A percentile compares a stretch with the other conserved stretches of the same genome.
Conservation (phyloP, 2,329 filamentous ascomycete species). For the Beauveria sp. region DNA sequence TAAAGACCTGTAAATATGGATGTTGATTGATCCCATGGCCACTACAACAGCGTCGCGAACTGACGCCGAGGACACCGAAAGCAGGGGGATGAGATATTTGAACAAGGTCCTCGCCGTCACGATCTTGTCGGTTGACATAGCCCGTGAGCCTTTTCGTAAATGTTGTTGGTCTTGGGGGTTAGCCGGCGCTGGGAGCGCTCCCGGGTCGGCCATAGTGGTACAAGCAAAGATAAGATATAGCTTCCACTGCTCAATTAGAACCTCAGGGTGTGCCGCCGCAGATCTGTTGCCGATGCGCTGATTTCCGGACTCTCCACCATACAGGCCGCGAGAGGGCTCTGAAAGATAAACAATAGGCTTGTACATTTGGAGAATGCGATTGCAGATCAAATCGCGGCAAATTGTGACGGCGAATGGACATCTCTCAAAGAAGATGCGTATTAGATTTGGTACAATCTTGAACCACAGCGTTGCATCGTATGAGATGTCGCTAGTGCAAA, state of each 20-base stretch:
- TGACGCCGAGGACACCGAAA: slow-evolving; percentile 70
- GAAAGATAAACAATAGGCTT: slow-evolving; percentile 72
- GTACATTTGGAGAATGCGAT: slow-evolving; percentile 88
- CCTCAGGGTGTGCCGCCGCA: slow-evolving; percentile 69
- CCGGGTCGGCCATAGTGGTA: slow-evolving; percentile 82
- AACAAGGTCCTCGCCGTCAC: slow-evolving; percentile 85
- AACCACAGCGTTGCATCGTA: slow-evolving; percentile 96
- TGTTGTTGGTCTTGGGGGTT: slow-evolving; percentile 58
- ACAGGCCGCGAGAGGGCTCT: slow-evolving; percentile 60
- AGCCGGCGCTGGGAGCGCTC: slow-evolving; percentile 37
- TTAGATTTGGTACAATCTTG: slow-evolving; percentile 93
- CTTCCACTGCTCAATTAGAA: slow-evolving; percentile 96
- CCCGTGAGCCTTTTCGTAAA: slow-evolving; percentile 69
- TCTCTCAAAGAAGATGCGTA: slow-evolving; percentile 81
- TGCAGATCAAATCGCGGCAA: slow-evolving; percentile 85
- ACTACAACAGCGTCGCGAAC: slow-evolving; percentile 87
- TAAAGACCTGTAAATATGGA: slow-evolving; percentile 84
- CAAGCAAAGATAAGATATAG: slow-evolving; percentile 95
- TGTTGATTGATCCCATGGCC: slow-evolving; percentile 89
- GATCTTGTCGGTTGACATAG: slow-evolving; percentile 64
- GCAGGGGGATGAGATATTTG: slow-evolving; percentile 80
- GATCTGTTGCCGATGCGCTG: slow-evolving; percentile 44
- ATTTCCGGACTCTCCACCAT: slow-evolving; percentile 53
- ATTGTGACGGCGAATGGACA: slow-evolving; percentile 89
- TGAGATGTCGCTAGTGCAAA: slow-evolving; percentile 90